Evolutionary conservation across 1,284 basidiomycete genomes (phyloP).

Genomic region (Vanrija sp.): DNA sequence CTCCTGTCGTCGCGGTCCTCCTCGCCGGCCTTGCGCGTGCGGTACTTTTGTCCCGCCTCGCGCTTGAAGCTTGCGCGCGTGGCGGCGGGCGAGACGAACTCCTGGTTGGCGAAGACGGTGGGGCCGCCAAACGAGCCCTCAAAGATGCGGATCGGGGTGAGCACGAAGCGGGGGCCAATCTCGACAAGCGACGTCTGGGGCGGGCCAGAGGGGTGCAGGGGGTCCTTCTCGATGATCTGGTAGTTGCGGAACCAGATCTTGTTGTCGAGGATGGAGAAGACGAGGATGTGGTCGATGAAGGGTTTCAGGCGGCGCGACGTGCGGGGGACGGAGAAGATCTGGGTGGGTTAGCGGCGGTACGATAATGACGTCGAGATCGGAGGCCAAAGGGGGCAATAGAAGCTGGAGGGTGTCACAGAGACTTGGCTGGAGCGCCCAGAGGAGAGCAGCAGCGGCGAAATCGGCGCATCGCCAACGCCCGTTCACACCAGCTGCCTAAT

Average conservation of each 20-base stretch:
- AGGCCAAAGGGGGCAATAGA: too few relatives aligned
- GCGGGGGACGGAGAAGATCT: slow-evolving; percentile 95
- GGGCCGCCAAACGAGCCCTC: slow-evolving; percentile 95
- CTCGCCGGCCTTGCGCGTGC: slow-evolving; percentile 72
- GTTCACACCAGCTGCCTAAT: too few relatives aligned
- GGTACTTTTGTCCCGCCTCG: slow-evolving; percentile 75
- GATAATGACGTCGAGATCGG: too few relatives aligned
- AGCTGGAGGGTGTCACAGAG: too few relatives aligned
- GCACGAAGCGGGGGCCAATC: slow-evolving; percentile 95
- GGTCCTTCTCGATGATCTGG: slow-evolving; percentile 59
- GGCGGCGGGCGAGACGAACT: slow-evolving; percentile 85
- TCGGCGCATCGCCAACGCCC: too few relatives aligned
- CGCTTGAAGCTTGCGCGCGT: slow-evolving; percentile 68
- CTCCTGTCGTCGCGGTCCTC: slow-evolving; percentile 64
- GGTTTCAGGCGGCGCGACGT: slow-evolving; percentile 88
- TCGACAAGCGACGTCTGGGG: slow-evolving; percentile 71
- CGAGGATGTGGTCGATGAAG: slow-evolving; percentile 95
- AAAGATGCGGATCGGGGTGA: slow-evolving; percentile 97
- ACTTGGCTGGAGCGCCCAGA: too few relatives aligned
- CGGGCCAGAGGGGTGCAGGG: slow-evolving; percentile 54
- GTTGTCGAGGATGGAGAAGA: slow-evolving; percentile 90
- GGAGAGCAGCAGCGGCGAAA: too few relatives aligned
- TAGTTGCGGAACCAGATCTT: slow-evolving; percentile 99
- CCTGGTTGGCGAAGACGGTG: slow-evolving; percentile 94
- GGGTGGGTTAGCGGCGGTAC: slow-evolving; percentile 1